Conservation (phyloP, 2,329 filamentous ascomycete species). For the Byssochlamys sp. region DNA sequence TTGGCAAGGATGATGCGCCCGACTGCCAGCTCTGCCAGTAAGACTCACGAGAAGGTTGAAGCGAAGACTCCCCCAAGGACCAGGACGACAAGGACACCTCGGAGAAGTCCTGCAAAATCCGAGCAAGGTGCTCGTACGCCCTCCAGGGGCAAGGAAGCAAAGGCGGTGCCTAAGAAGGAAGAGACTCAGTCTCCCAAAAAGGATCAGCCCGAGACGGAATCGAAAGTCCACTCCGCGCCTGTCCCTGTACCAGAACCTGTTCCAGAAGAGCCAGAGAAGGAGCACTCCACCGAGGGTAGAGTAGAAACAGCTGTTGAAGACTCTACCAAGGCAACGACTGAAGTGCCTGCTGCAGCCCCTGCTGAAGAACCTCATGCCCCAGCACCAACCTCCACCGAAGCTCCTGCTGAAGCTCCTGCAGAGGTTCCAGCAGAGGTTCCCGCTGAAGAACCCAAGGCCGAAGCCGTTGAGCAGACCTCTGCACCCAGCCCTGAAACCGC, state of each 20-base stretch:
- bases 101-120: constrained; percentile 15
- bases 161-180: constrained; percentile 8
- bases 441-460: constrained; percentile 3
- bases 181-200: constrained; percentile 9
- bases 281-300: neutral
- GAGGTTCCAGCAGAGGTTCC: constrained; percentile 4
- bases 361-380: neutral
- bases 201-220: constrained; percentile 1
- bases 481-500: neutral
- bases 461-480: neutral
- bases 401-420: neutral
- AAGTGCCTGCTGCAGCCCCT: constrained; percentile 5
- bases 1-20: constrained; percentile 44
- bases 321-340: neutral
- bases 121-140: constrained; percentile 10
- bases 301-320: neutral
- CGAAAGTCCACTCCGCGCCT: neutral
- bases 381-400: constrained; percentile 5
- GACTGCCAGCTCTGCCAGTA: constrained; percentile 42
- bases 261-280: constrained; percentile 4
- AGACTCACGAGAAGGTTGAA: constrained; percentile 39
- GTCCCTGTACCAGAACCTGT: neutral
- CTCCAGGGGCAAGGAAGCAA: constrained; percentile 10
- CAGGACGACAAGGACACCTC: constrained; percentile 12
- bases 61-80: constrained; percentile 28